A percentile compares a stretch with the other conserved stretches of the same genome.
These are phyloP conservation scores for Clarireedia paspali DNA, from an alignment of 2,329 filamentous ascomycete species.

Conservation along the genomic window DNA sequence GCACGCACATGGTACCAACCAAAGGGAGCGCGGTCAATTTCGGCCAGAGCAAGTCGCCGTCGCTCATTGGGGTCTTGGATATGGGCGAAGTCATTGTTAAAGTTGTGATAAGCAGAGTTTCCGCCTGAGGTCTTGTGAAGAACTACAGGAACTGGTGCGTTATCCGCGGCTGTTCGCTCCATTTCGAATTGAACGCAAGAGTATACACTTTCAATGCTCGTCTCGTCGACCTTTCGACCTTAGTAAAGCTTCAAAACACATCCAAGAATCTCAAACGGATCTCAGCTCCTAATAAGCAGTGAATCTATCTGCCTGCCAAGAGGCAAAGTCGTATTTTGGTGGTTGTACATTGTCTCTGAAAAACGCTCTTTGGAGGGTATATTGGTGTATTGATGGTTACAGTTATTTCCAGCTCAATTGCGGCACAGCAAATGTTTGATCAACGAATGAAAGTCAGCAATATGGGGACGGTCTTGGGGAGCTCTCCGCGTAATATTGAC, in stretches of 20 bases:
- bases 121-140: conserved; percentile 47
- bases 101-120: conserved; percentile 69
- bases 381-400: not conserved
- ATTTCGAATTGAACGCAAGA: not conserved
- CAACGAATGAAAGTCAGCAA: not conserved
- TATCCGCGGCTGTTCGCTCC: not conserved
- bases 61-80: conserved; percentile 69
- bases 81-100: conserved; percentile 63
- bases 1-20: conserved; percentile 75
- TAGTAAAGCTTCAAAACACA: not conserved
- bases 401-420: not conserved
- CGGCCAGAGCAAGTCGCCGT: conserved; percentile 68
- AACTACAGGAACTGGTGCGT: not conserved
- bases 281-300: conserved; percentile 4
- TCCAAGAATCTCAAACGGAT: not conserved
- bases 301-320: not conserved
- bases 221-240: not conserved
- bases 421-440: not conserved
- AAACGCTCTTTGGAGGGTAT: not conserved
- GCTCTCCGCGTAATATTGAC: not conserved
- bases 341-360: not conserved
- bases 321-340: not conserved
- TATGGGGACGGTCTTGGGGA: not conserved
- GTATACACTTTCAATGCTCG: not conserved
- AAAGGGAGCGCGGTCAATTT: conserved; percentile 75